Evolutionary conservation across 1,284 basidiomycete species (phyloP), one percentile per base, ranked within the genome.

Genomic region (Melampsora americana): DNA sequence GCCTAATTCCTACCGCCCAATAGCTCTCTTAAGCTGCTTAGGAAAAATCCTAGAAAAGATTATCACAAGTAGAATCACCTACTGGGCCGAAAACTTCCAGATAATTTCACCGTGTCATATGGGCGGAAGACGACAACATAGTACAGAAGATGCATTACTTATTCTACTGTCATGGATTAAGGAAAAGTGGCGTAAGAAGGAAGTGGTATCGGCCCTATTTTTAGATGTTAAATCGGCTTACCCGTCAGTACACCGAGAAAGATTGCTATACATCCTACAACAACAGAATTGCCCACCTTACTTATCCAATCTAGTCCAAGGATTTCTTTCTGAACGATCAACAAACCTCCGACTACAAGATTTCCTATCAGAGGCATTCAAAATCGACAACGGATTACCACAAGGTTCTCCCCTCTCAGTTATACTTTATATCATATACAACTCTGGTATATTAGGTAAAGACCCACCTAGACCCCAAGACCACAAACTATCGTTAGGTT

Each of bases 371-470:
- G 11, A 46, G 1, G 5, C 1, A 0, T 48, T 48, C 46, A 16
- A 26, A 1, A 23, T 68, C 5, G n/a, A 23, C 0, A 60, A 59
- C 7, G 68, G 68, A 1, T 50, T 69, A 1, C 68, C 68, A 1
- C 68, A 69, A 69, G 68, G 68, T 0, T 69, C 68, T 28, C 68
- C 68, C 2, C 35, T 69, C 26, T 42, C 39, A 12, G 39, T 42
- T 9, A 12, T 42, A 7, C 39, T 42, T 9, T 42, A 42, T 12
- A 42, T 42, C 5, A 42, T 42, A 1, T 42, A 42, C 39, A 42
- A 42, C 39, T 42, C 39, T 9, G 39, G 11, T 1, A 42, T 42
- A 5, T 42, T 42, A 6, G 11, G 11, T 12, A 42, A 42, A 9
- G 11, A 6, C 4, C 5, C 39, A 7, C 39, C 39, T 9, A 12